phyloP scores from a whole-genome alignment of 306 rosid genomes.

The Heteromeles arbutifolia region DNA sequence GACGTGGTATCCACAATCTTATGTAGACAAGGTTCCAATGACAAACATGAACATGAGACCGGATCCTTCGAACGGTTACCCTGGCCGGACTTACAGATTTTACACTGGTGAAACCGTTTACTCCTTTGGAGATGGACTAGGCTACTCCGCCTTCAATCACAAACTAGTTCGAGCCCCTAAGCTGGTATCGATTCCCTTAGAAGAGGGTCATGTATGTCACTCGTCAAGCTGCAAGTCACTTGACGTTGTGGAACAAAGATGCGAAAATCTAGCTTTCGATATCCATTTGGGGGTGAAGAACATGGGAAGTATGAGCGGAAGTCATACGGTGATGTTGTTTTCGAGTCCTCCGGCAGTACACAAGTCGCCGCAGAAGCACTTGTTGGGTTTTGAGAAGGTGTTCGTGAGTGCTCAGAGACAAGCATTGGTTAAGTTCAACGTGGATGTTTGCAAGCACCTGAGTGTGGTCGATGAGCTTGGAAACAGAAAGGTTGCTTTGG shows the following conservation, averaged over 20 bases:
- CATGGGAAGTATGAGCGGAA: constrained; percentile 47
- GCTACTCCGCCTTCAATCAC: constrained; percentile 56
- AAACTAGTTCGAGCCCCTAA: constrained; percentile 57
- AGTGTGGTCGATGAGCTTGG: constrained; percentile 84
- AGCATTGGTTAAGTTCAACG: constrained; percentile 52
- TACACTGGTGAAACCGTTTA: constrained; percentile 79
- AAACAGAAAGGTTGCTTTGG: constrained; percentile 65
- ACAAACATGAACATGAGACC: constrained; percentile 97
- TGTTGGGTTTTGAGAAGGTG: constrained; percentile 73
- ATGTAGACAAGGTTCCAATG: constrained; percentile 80
- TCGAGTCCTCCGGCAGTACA: constrained; percentile 68
- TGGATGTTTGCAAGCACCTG: constrained; percentile 85
- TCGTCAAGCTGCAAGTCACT: constrained; percentile 67
- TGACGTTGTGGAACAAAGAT: constrained; percentile 45
- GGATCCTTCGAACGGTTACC: constrained; percentile 62
- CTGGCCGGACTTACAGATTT: constrained; percentile 81
- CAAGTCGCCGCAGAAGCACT: constrained; percentile 74
- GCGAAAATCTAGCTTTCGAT: constrained; percentile 57
- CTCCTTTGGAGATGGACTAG: constrained; percentile 77
- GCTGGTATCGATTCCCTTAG: constrained; percentile 51
- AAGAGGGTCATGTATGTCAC: constrained; percentile 55
- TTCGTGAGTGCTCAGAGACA: constrained; percentile 39
- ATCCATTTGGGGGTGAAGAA: constrained; percentile 63
- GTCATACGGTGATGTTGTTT: constrained; percentile 66
- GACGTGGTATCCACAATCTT: constrained; percentile 98